Base-by-base conservation (phyloP, 371 early-diverging fungal genomes). In the Parasitella parasitica region DNA sequence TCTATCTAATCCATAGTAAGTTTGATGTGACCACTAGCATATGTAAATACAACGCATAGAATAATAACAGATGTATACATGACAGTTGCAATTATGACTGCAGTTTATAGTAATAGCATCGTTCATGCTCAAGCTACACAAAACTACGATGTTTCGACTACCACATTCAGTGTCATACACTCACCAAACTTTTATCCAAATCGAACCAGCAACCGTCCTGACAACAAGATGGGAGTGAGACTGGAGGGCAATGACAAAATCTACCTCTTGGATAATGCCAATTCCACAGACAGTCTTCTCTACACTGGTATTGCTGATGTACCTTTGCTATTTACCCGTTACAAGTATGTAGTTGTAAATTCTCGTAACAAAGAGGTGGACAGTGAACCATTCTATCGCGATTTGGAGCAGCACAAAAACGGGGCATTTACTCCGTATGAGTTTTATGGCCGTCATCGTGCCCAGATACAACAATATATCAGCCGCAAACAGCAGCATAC, bases 281-380 rank as follows among this genome's bases (percentile, higher is more conserved):
- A 68, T 39, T n/a, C 55, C 6, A 1, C 20, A 6, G 67, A 75
- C 16, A 52, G 63, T 4, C 43, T 77, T 28, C 12, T 77, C 0
- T 62, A 73, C 35, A 49, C 64, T 1, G 71, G 69, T 1, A 52
- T 50, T 8, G 43, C 43, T 16, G 43, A 43, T 43, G 57, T 67
- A 18, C 61, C 71, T 6, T 2, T 16, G 12, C 2, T n/a, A 22
- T 52, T 46, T 2, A 53, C 39, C 4, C 43, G 52, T 4, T 73
- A 77, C 43, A 65, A 66, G 18, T 77, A 70, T 43, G 46, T 74
- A 2, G 39, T 63, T 2, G 9, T 73, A 11, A 39, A 67, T 34
- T 28, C 46, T 2, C 55, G 63, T 2, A 49, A 55, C 15, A 15
- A 63, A 4, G 28, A 62, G 2, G 27, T 68, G 4, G 64, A 71